Evolutionary conservation across 805 yeast genomes (phyloP), one percentile per base, ranked within the genome.

Genomic region (Ogataea minuta): DNA sequence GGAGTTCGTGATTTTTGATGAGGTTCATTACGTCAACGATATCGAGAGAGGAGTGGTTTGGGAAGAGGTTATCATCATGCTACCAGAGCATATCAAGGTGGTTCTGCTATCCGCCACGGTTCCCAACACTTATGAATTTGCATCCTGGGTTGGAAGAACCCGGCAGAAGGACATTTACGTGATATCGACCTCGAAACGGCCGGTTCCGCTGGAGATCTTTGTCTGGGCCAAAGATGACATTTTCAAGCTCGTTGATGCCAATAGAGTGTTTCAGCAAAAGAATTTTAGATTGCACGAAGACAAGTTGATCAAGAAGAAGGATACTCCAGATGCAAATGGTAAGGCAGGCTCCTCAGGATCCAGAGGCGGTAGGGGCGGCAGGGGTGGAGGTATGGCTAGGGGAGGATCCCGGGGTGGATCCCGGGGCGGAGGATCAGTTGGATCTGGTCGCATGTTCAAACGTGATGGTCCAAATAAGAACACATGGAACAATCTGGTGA

Each of bases 61-160:
- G 99, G 99, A 93, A 67, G 99, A 93, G 64, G 97, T 93, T 15
- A 93, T 93, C 45, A 93, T 93, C 52, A 88, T 93, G 95, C 69
- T 93, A 23, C 99, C 99, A 0, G 96, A 90, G 5, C 97, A 93
- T 58, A 93, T 93, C 43, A 91, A 91, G 56, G 84, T 86, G 53
- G 88, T 93, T 46, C 68, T 93, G 28, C 70, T 93, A 27, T 87
- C 96, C 9, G 99, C 99, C 4, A 93, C 99, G 0, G 98, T 93
- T 6, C 99, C 99, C n/a, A 93, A 93, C 59, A 91, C 99, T 0
- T 84, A 76, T 59, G 99, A 93, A 58, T 93, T 93, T 71, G 99
- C 99, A 7, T 86, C 84, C 49, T 93, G 99, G 99, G 91, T 93
- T 13, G 98, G 99, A 4, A 74, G 99, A 62, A 93, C 99, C 0